phyloP scores from a whole-genome alignment of 768 basidiomycete genomes.

The Termitomyces sp. region DNA sequence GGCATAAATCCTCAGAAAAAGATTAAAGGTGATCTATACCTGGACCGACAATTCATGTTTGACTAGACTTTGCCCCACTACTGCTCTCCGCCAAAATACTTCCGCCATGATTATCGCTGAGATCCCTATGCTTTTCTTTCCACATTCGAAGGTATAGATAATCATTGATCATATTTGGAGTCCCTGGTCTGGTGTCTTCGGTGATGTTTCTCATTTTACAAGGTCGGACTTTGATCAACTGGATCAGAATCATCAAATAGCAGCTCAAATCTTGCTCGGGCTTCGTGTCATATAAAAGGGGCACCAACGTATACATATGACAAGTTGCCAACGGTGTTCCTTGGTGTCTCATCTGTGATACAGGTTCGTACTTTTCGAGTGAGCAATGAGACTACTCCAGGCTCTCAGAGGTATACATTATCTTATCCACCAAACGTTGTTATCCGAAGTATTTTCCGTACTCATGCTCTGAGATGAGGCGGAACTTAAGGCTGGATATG shows the following conservation, averaged over 20 bases:
- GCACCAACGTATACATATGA: no score
- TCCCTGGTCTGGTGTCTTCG: not conserved
- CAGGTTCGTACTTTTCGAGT: not conserved
- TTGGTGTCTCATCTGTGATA: not conserved
- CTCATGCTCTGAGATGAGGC: not conserved
- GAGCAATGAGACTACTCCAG: no score
- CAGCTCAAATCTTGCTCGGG: not conserved
- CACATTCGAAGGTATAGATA: not conserved
- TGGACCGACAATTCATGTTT: not conserved
- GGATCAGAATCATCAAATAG: no score
- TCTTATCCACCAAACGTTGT: not conserved
- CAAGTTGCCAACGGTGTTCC: not conserved
- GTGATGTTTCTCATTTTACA: not conserved
- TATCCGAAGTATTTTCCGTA: conserved; percentile 2
- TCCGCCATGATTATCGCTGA: not conserved
- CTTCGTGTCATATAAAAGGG: not conserved
- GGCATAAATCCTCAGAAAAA: not conserved
- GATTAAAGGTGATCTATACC: not conserved
- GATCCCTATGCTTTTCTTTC: not conserved
- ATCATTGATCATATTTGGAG: not conserved
- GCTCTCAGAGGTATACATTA: not conserved
- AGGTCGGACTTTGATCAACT: not conserved
- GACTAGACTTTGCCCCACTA: not conserved
- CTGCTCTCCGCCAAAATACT: not conserved
- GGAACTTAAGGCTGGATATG: not conserved